Conservation (phyloP, 2,329 filamentous ascomycete genomes). For the Lasiodiplodia sp. region DNA sequence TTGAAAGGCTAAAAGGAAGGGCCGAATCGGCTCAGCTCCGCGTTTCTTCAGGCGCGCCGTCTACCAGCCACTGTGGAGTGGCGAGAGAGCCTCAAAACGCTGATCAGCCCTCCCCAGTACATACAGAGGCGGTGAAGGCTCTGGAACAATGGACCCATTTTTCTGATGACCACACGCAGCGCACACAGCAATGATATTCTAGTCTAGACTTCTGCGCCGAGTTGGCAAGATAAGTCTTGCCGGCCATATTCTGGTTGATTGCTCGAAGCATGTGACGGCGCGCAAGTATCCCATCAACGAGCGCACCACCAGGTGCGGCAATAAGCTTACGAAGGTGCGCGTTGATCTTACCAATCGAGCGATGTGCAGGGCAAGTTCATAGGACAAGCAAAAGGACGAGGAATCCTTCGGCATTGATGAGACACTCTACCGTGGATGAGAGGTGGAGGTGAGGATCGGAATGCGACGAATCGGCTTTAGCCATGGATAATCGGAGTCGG, state of each 20-base stretch:
- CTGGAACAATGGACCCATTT: neutral
- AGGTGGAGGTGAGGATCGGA: neutral
- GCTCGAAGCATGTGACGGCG: neutral
- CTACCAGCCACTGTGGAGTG: conserved; percentile 16
- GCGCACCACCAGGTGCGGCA: neutral
- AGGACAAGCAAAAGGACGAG: neutral
- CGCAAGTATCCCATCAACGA: neutral
- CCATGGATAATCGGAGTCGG: neutral
- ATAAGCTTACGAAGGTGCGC: neutral
- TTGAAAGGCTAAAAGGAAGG: conserved; percentile 11
- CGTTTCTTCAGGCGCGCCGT: conserved; percentile 12
- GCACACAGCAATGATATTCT: neutral
- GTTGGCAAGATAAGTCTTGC: neutral
- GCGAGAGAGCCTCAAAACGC: neutral
- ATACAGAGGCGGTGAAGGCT: conserved; percentile 13
- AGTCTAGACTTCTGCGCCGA: neutral
- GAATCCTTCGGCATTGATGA: neutral
- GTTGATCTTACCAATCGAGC: neutral
- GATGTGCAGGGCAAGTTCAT: neutral
- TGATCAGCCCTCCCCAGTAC: neutral
- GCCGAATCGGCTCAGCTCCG: conserved; percentile 11
- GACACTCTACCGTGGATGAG: neutral
- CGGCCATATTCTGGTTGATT: neutral
- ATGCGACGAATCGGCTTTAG: neutral
- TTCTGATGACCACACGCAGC: neutral